Evolutionary conservation across 2,329 filamentous ascomycete species (phyloP).

Genomic region (Nigrospora oryzae): DNA sequence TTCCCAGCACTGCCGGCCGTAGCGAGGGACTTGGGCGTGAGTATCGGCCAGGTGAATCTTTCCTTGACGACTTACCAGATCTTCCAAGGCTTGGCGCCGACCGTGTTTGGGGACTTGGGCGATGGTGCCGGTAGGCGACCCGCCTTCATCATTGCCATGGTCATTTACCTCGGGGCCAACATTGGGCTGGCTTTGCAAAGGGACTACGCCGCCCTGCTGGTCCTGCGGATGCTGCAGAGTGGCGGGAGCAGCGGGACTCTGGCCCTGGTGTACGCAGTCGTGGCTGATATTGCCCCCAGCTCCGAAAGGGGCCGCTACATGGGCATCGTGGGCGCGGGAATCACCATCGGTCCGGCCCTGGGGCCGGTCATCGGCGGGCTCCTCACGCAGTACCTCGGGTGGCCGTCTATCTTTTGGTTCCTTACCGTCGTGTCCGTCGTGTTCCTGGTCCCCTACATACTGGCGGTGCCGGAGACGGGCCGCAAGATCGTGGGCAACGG

Average conservation of each 20-base stretch:
- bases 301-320: constrained; percentile 67
- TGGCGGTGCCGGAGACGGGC: constrained; percentile 52
- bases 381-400: constrained; percentile 54
- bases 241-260: constrained; percentile 59
- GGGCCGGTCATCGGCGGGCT: constrained; percentile 58
- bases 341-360: constrained; percentile 45
- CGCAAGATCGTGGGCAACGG: constrained; percentile 54
- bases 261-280: constrained; percentile 62
- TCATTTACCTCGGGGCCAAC: constrained; percentile 50
- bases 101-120: constrained; percentile 52
- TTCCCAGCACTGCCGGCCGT: constrained; percentile 33
- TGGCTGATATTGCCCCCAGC: constrained; percentile 63
- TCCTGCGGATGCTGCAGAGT: constrained; percentile 55
- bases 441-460: constrained; percentile 43
- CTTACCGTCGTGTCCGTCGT: constrained; percentile 43
- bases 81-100: constrained; percentile 53
- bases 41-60: constrained; percentile 33
- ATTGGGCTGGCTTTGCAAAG: constrained; percentile 50
- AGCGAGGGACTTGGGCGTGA: constrained; percentile 27
- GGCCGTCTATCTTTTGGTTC: constrained; percentile 65
- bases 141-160: constrained; percentile 49
- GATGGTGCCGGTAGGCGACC: constrained; percentile 54
- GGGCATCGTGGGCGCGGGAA: constrained; percentile 52
- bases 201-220: constrained; percentile 47
- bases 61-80: constrained; percentile 55